These are phyloP conservation scores for Volvox africanus DNA, from an alignment of 139 green algal species.

Conservation along the genomic window DNA sequence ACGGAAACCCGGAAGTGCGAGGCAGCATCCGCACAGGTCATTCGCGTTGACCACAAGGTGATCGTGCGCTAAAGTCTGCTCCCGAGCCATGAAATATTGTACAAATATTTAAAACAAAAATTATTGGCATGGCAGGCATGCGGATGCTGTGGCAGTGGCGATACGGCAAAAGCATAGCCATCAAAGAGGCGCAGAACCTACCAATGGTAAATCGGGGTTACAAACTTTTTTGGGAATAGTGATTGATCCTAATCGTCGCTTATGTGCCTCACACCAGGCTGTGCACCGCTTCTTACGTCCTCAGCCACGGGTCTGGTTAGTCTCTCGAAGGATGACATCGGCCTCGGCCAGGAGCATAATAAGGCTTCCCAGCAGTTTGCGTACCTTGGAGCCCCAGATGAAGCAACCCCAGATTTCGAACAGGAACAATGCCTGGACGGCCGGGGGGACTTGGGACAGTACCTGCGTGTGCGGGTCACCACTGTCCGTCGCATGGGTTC, in stretches of 20 bases:
- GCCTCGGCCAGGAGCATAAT: too few species aligned
- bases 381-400: too few species aligned
- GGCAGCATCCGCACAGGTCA: not conserved
- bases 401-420: too few species aligned
- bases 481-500: not conserved
- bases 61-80: not conserved
- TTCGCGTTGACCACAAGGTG: slow-evolving; percentile 34
- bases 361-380: too few species aligned
- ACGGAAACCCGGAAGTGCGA: not conserved
- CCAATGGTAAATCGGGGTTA: not conserved
- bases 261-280: not conserved
- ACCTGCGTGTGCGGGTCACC: not conserved
- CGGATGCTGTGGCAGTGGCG: too few species aligned
- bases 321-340: too few species aligned
- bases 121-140: too few species aligned
- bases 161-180: not conserved
- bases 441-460: not conserved
- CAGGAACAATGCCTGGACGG: not conserved
- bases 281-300: not conserved
- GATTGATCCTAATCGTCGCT: not conserved
- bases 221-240: not conserved
- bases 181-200: not conserved
- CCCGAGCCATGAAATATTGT: too few species aligned
- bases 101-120: too few species aligned
- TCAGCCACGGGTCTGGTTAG: not conserved